A percentile compares a stretch with the other conserved stretches of the same genome.
These are phyloP conservation scores for Saussurea involucrata DNA, from an alignment of 129 eudicot genomes.

Conservation along the genomic window DNA sequence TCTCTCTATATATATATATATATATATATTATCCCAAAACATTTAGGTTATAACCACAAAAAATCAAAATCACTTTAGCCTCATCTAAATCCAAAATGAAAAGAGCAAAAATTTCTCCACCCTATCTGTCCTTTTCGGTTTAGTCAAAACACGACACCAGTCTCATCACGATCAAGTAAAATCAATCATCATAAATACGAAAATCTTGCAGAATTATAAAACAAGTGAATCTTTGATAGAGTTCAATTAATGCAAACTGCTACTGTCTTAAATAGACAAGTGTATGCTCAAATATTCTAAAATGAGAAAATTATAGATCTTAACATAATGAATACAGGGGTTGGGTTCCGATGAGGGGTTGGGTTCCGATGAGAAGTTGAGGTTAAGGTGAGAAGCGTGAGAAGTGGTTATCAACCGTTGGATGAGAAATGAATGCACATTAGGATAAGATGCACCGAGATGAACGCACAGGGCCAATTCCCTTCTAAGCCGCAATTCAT, in stretches of 20 bases:
- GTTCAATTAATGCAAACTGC: background rate
- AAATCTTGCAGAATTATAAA: background rate
- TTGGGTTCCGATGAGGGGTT: too few relatives aligned
- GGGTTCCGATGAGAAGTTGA: too few relatives aligned
- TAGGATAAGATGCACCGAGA: too few relatives aligned
- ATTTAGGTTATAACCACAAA: constrained; percentile 20
- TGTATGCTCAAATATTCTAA: constrained; percentile 2
- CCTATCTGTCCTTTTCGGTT: constrained; percentile 26
- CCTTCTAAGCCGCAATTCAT: too few relatives aligned
- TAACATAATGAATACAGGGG: constrained; percentile 2
- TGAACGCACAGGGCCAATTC: too few relatives aligned
- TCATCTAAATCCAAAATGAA: constrained; percentile 14
- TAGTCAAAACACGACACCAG: constrained; percentile 1
- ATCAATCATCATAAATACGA: background rate
- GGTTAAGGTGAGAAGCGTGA: too few relatives aligned
- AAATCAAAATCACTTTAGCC: constrained; percentile 16
- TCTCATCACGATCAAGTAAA: constrained; percentile 3
- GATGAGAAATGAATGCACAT: too few relatives aligned
- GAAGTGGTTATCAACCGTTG: too few relatives aligned
- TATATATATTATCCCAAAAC: constrained; percentile 17
- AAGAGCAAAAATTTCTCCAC: constrained; percentile 24
- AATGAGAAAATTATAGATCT: background rate
- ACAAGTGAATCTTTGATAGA: constrained; percentile 1
- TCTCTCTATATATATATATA: too few relatives aligned
- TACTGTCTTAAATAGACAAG: background rate